Base-by-base conservation (phyloP, 2,329 filamentous ascomycete species). In the Penicillium expansum region DNA sequence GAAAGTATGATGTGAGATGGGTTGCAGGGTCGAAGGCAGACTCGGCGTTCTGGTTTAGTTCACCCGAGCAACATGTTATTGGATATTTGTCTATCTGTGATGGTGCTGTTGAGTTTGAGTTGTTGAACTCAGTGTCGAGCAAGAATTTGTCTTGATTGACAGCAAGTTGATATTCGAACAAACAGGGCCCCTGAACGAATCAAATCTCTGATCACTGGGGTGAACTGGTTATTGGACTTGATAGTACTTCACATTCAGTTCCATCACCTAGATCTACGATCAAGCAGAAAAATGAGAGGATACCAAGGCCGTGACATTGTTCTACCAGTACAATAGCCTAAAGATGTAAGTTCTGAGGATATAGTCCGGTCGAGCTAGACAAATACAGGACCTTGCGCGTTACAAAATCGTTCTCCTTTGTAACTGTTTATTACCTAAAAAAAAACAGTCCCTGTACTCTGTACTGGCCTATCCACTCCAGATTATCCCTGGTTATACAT, bases 1-100 rank as follows among this genome's bases (percentile, higher is more conserved):
- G 72, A 18, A 69, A 66, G 57, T 75, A 73, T 48, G 72, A 75
- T 30, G 61, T 71, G 43, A 68, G 66, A 30, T 75, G 73, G 73
- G 50, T 71, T 5, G 51, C 60, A 29, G 62, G 57, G n/a, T 54
- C 63, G 10, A 58, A 62, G 13, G 54, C 62, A 16, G 53, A 65
- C n/a, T 63, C 65, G 11, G 62, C 52, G 8, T 71, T 75, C 52
- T 75, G 73, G 72, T 70, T 74, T 61, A 70, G 65, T 6, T 71
- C 72, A 13, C 56, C 65, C 2, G 72, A 74, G 32, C 69, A 74
- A 38, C 71, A 69, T 50, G 62, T 71, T 18, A 63, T 75, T 33
- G 73, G 73, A 2, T 64, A 67, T 56, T 51, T 75, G n/a, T 64
- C 65, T 27, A 55, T 55, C 3, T 56, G 65, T 24, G 65, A 64